Evolutionary conservation across 2,329 filamentous ascomycete species (phyloP), one percentile per base, ranked within the genome.

Genomic region (Ophiosphaerella narmari): DNA sequence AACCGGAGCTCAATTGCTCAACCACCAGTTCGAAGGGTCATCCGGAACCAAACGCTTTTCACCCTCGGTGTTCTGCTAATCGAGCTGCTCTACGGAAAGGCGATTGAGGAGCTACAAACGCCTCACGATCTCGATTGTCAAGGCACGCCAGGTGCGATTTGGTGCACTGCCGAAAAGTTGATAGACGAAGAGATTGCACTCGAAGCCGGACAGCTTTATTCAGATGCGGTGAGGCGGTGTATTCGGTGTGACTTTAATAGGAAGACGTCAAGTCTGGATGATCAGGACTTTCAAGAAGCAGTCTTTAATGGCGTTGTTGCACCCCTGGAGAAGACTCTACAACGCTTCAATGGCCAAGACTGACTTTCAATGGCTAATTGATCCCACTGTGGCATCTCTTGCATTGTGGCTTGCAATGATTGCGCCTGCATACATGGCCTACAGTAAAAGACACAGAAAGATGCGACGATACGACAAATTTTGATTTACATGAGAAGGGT

Each of bases 41-140:
- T 70, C 13, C 51, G 62, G 3, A 70, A 72, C 36, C 57, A 60
- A 34, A 65, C 63, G 2, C 33, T 74, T 2, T 74, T 70, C 48
- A 62, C 65, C 1, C 57, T 74, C 1, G 70, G 70, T 1, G 40
- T 73, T 4, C 42, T 71, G 21, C 62, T 74, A 1, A 68, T 72
- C 14, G 68, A 74, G 48, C 60, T 74, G 7, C 70, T 67, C 50
- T 60, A 68, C 43, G 60, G 59, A 3, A 54, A 60, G 38, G 39
- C 62, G 0, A 57, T 72, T 31, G 55, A 67, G 9, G 49, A 64
- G 3, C 48, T 70, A 6, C 49, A 57, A 4, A 38, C 26, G 9
- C 24, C 56, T 3, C 29, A 41, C 9, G 52, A 62, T 37, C 43
- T 55, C 3, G 29, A 55, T 12, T 54, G 50, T 16, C 23, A 48